Conservation (phyloP, 2,329 filamentous ascomycete genomes). For the Xylaria hypoxylon region DNA sequence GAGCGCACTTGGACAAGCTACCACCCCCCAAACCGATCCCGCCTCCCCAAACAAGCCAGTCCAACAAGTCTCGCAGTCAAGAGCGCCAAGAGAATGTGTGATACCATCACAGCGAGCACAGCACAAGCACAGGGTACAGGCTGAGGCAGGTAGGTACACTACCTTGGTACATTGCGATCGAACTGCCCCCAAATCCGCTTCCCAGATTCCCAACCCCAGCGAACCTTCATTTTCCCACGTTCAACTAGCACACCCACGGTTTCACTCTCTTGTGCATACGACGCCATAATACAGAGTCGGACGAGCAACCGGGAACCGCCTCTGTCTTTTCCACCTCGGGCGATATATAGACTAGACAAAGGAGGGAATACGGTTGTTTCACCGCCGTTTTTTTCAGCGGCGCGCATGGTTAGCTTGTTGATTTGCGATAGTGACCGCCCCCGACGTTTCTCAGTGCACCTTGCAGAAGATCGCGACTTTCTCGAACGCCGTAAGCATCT, state of each 20-base stretch:
- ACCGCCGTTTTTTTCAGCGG: conserved; percentile 15
- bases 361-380: conserved; percentile 12
- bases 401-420: conserved; percentile 24
- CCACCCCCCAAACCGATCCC: conserved; percentile 19
- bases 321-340: conserved; percentile 15
- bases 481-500: conserved; percentile 15
- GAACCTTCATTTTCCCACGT: conserved; percentile 30
- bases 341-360: conserved; percentile 18
- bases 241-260: conserved; percentile 27
- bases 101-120: conserved; percentile 19
- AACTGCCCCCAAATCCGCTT: conserved; percentile 30
- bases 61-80: conserved; percentile 19
- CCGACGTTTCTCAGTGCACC: conserved; percentile 16
- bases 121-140: conserved; percentile 15
- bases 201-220: conserved; percentile 25
- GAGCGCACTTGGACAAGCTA: conserved; percentile 17
- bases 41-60: conserved; percentile 33
- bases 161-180: conserved; percentile 3
- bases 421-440: conserved; percentile 11
- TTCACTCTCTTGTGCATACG: conserved; percentile 21
- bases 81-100: conserved; percentile 24
- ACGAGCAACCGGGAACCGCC: conserved; percentile 20
- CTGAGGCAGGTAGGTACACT: conserved; percentile 4
- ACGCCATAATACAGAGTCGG: conserved; percentile 26
- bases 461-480: conserved; percentile 13